Conservation (phyloP, 495 filamentous ascomycete genomes). For the Aspergillus ostianus region DNA sequence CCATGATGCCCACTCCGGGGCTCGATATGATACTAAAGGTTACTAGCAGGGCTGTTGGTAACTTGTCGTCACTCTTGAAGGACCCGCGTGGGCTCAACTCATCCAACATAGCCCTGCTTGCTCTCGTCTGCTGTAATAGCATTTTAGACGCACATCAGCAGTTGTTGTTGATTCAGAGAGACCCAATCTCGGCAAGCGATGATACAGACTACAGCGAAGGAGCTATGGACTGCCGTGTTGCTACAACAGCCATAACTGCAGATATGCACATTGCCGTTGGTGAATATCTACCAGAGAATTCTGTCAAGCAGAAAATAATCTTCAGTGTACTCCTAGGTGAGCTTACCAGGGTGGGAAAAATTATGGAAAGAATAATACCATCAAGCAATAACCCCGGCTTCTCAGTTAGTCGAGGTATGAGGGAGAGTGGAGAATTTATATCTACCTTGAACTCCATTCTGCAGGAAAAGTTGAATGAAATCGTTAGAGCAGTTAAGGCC, state of each 20-base stretch:
- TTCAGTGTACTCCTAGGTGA: constrained; percentile 3
- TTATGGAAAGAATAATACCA: constrained; percentile 5
- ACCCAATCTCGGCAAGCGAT: neutral
- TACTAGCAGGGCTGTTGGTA: constrained; percentile 2
- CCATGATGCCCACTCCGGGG: constrained; percentile 4
- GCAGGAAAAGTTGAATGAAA: constrained; percentile 2
- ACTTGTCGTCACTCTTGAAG: constrained; percentile 4
- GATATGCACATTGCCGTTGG: constrained; percentile 4
- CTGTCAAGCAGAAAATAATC: constrained; percentile 7
- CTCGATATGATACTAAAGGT: constrained; percentile 4
- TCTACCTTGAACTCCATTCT: constrained; percentile 3
- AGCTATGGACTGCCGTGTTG: neutral
- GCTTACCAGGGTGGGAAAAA: constrained; percentile 5
- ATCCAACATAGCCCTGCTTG: constrained; percentile 4
- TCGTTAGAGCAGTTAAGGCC: constrained; percentile 2
- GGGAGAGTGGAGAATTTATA: constrained; percentile 3
- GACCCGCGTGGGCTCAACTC: constrained; percentile 4
- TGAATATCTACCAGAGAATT: constrained; percentile 3
- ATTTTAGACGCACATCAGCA: constrained; percentile 2
- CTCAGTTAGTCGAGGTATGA: constrained; percentile 4
- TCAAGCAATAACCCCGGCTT: constrained; percentile 3
- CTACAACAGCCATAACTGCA: constrained; percentile 3
- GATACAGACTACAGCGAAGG: constrained; percentile 2
- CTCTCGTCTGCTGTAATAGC: constrained; percentile 7
- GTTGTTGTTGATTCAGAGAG: neutral